These are phyloP conservation scores for Sugiyamaella sp. DNA, from an alignment of 1,139 yeast species.

Conservation along the genomic window DNA sequence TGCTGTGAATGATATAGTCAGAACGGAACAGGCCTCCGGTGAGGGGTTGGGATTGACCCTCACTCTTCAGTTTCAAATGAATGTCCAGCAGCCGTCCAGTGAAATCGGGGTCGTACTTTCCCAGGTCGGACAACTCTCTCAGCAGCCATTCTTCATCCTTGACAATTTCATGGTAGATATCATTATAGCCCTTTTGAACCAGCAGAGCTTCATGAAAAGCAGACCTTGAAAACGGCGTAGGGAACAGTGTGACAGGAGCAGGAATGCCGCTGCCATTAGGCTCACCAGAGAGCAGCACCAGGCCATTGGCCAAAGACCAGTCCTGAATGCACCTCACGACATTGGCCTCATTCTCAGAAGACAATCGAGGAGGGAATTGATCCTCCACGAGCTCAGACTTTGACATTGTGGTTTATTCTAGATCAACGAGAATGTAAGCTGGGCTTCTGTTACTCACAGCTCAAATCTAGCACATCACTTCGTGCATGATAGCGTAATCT, in stretches of 20 bases:
- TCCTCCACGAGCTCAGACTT: background rate
- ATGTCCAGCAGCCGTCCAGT: conserved; percentile 72
- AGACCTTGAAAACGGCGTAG: conserved; percentile 78
- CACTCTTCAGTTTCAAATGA: conserved; percentile 30
- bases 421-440: no score
- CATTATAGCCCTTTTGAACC: conserved; percentile 73
- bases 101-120: conserved; percentile 66
- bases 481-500: conserved; percentile 3
- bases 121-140: conserved; percentile 53
- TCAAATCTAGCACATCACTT: background rate
- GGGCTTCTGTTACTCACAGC: background rate
- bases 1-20: conserved; percentile 75
- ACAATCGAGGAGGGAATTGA: conserved; percentile 28
- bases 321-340: conserved; percentile 52
- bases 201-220: conserved; percentile 67
- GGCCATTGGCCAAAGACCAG: conserved; percentile 79
- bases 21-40: conserved; percentile 87
- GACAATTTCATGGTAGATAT: conserved; percentile 55
- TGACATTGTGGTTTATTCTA: background rate
- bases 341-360: conserved; percentile 25
- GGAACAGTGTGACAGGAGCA: conserved; percentile 89
- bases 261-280: conserved; percentile 51
- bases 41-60: conserved; percentile 63
- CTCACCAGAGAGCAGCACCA: conserved; percentile 70
- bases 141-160: conserved; percentile 65